phyloP scores from a whole-genome alignment of 1,284 basidiomycete genomes.

The Amylostereum areolatum region DNA sequence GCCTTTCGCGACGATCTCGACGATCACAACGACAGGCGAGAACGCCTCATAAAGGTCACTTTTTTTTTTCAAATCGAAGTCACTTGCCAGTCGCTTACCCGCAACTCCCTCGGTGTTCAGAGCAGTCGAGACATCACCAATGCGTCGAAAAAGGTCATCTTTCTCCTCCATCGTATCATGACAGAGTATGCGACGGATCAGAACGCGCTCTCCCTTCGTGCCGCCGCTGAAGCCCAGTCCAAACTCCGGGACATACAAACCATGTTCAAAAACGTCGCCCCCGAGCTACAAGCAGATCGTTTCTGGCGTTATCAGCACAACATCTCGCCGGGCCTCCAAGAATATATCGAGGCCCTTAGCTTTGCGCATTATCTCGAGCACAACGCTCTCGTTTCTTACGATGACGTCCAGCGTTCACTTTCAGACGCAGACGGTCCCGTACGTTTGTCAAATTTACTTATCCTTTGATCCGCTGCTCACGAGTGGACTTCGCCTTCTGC shows the following conservation, averaged over 20 bases:
- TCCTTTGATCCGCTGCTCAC: neutral
- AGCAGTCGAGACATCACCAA: conserved; percentile 84
- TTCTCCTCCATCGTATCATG: conserved; percentile 80
- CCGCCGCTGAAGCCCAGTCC: conserved; percentile 51
- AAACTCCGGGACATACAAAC: conserved; percentile 70
- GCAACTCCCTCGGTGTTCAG: conserved; percentile 27
- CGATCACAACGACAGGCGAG: conserved; percentile 67
- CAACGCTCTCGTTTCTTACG: conserved; percentile 62
- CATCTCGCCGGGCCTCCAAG: conserved; percentile 77
- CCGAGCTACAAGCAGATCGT: conserved; percentile 61
- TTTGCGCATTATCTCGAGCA: conserved; percentile 86
- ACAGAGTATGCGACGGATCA: conserved; percentile 40
- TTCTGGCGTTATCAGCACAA: conserved; percentile 81
- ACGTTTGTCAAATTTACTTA: neutral
- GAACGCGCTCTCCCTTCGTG: conserved; percentile 27
- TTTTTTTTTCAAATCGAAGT: conserved; percentile 3
- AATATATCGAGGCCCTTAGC: conserved; percentile 91
- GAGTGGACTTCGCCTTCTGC: conserved; percentile 4
- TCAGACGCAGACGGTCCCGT: conserved; percentile 46
- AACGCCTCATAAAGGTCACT: conserved; percentile 78
- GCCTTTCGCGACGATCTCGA: conserved; percentile 67
- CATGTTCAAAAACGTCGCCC: conserved; percentile 58
- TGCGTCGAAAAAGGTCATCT: conserved; percentile 93
- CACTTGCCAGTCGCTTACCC: conserved; percentile 3
- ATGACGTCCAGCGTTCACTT: conserved; percentile 62